Evolutionary conservation across 2,329 filamentous ascomycete genomes (phyloP), one percentile per base, ranked within the genome.

Genomic region (Lasiodiplodia theobromae): DNA sequence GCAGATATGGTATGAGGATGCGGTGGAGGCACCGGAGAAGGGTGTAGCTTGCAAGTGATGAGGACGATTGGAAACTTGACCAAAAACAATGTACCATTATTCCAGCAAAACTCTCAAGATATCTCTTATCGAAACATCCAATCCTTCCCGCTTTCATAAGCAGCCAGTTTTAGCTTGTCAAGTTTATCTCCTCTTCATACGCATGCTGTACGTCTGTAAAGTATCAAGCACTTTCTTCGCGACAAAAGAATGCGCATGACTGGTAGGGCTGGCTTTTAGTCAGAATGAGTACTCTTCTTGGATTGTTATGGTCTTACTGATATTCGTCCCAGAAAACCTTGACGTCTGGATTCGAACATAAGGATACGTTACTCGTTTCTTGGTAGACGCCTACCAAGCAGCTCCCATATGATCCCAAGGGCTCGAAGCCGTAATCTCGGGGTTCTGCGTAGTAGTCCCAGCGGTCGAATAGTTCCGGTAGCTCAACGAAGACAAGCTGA

Each of bases 391-490:
- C 54, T 14, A 57, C 31, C 54, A 38, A 57, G 34, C 54, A 57
- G 54, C 54, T 38, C 5, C 54, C 54, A 12, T 57, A 57, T 3
- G 54, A n/a, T 3, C 54, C 54, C n/a, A 57, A 37, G 3, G 54
- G 54, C 4, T 57, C 54, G 16, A 57, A 37, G 34, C 28, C 54
- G 3, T 57, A 37, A 12, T 34, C 16, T 10, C 3, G 3, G 2
- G 31, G 54, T 2, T 57, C 31, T 8, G 54, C 54, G 14, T 40
- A 57, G 54, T 57, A 57, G n/a, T 57, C 54, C 31, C 54, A 38
- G n/a, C 25, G 31, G 54, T 38, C 11, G 18, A 57, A 57, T 2
- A 57, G n/a, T 7, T 37, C 23, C 10, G 6, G 54, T 5, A 57
- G 11, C 16, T 23, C 54, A 6, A 57, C 31, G 31, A 14, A 57